Percentiles rank a stretch among this genome's conserved stretches.
These are phyloP conservation scores for Actinomortierella wolfii DNA, from an alignment of 371 early-diverging fungal genomes.

Conservation along the genomic window DNA sequence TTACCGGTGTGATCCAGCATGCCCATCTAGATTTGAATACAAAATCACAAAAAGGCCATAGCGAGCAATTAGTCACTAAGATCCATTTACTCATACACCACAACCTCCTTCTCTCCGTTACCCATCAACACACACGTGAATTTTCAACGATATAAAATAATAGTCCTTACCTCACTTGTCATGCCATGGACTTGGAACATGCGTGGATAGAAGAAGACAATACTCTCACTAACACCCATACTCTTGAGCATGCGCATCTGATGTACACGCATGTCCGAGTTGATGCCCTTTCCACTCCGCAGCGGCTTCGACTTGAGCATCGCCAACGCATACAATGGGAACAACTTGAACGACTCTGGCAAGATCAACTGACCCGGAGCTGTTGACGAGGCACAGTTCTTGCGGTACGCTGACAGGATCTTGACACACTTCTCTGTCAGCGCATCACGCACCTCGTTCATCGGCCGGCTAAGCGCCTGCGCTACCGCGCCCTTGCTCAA, in stretches of 20 bases:
- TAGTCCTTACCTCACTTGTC: conserved; percentile 55
- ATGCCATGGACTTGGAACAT: conserved; percentile 74
- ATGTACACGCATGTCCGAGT: conserved; percentile 79
- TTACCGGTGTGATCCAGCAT: conserved; percentile 48
- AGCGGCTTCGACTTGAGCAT: conserved; percentile 82
- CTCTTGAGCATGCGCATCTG: conserved; percentile 77
- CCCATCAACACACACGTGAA: conserved; percentile 10
- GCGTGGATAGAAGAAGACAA: conserved; percentile 85
- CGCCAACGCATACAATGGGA: conserved; percentile 89
- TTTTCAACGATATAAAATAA: background rate
- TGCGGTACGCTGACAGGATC: conserved; percentile 90
- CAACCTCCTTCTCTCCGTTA: conserved; percentile 30
- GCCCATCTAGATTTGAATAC: conserved; percentile 33
- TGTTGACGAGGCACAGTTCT: conserved; percentile 87
- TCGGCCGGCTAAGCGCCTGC: conserved; percentile 64
- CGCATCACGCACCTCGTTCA: conserved; percentile 82
- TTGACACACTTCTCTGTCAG: conserved; percentile 88
- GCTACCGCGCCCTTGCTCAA: conserved; percentile 79
- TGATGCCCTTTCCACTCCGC: conserved; percentile 52
- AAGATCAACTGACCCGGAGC: conserved; percentile 94
- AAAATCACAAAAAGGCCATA: background rate
- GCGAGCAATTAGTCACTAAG: background rate
- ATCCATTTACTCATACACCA: conserved; percentile 14
- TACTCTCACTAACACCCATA: conserved; percentile 68
- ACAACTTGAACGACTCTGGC: conserved; percentile 94